These are phyloP conservation scores for Entomophthora muscae DNA, from an alignment of 371 early-diverging fungal genomes.

Conservation along the genomic window DNA sequence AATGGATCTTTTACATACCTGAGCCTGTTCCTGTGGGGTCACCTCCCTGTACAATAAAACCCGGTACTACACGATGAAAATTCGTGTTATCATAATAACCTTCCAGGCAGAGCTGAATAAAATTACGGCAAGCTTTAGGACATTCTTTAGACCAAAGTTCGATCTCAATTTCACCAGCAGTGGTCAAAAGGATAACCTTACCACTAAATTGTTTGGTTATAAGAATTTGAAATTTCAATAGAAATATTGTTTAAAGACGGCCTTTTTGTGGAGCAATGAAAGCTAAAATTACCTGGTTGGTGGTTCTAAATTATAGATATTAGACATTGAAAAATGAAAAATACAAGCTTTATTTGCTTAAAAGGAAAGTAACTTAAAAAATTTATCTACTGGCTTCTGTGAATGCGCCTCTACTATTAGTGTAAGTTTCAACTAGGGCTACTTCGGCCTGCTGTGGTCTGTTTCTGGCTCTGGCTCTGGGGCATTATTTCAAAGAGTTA, in stretches of 20 bases:
- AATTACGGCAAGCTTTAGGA: constrained; percentile 80
- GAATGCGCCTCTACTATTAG: too few species aligned
- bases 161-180: constrained; percentile 73
- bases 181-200: constrained; percentile 76
- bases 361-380: too few species aligned
- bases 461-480: too few species aligned
- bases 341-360: too few species aligned
- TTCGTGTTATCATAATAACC: constrained; percentile 66
- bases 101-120: constrained; percentile 75
- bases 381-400: too few species aligned
- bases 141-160: constrained; percentile 89
- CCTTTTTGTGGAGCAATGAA: background rate
- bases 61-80: constrained; percentile 75
- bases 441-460: too few species aligned
- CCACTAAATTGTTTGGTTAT: constrained; percentile 29
- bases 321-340: constrained; percentile 37
- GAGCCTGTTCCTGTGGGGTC: constrained; percentile 81
- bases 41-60: constrained; percentile 92
- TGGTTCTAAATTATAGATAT: constrained; percentile 53
- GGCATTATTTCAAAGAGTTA: too few species aligned
- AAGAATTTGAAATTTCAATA: background rate
- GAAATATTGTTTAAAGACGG: too few species aligned
- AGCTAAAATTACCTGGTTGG: constrained; percentile 31
- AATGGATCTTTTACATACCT: constrained; percentile 15
- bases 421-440: too few species aligned